Conservation (phyloP, 2,329 filamentous ascomycete genomes). For the Neoascochyta sp. region DNA sequence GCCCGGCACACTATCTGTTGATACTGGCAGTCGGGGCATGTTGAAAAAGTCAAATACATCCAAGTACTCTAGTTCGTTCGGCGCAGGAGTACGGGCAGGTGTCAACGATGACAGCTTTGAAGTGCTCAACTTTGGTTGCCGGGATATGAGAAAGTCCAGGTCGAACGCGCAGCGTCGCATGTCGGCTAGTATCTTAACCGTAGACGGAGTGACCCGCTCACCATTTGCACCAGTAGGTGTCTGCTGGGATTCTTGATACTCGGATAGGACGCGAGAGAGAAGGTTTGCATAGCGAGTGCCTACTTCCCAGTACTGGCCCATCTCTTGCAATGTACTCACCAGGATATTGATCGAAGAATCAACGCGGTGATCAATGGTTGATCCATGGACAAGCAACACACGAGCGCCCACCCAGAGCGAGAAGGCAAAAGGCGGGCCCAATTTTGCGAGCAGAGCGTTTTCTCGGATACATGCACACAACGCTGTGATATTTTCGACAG, state of each 20-base stretch:
- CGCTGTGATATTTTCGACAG: conserved; percentile 67
- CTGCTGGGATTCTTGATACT: conserved; percentile 74
- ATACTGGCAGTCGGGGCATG: conserved; percentile 65
- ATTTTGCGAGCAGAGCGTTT: conserved; percentile 69
- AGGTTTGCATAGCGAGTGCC: conserved; percentile 77
- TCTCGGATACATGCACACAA: conserved; percentile 73
- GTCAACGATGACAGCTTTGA: conserved; percentile 44
- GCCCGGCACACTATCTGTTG: conserved; percentile 28
- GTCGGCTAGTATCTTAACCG: conserved; percentile 81
- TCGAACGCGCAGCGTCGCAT: conserved; percentile 91
- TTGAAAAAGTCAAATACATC: conserved; percentile 97
- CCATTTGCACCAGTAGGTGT: conserved; percentile 54
- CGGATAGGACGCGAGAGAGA: conserved; percentile 77
- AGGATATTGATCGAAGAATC: conserved; percentile 77
- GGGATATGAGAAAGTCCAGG: conserved; percentile 81
- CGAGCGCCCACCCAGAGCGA: conserved; percentile 89
- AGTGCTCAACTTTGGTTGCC: conserved; percentile 57
- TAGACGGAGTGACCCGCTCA: conserved; percentile 73
- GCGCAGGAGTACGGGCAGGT: conserved; percentile 64
- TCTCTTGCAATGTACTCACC: conserved; percentile 73
- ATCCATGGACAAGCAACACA: conserved; percentile 82
- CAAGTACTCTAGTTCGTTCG: conserved; percentile 83
- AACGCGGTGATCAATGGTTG: conserved; percentile 79
- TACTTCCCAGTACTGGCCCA: conserved; percentile 83
- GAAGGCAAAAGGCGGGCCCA: conserved; percentile 88